Percentiles rank a stretch among this genome's conserved stretches.
These are phyloP conservation scores for Geotrichum klebahnii DNA, from an alignment of 1,139 yeast genomes.

Conservation along the genomic window DNA sequence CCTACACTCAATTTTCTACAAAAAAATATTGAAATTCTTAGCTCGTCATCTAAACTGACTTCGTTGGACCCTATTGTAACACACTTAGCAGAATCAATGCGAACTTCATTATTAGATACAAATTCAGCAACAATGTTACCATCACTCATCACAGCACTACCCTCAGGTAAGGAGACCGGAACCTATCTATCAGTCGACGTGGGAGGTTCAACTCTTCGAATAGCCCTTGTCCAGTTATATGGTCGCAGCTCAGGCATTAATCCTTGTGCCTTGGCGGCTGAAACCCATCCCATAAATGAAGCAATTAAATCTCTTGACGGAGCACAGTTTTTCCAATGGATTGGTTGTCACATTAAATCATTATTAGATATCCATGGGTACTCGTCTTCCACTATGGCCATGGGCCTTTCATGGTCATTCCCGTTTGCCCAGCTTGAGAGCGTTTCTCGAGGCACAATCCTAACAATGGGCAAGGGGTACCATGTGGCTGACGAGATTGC, in stretches of 20 bases:
- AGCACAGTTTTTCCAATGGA: slow-evolving; percentile 57
- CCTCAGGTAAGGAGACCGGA: slow-evolving; percentile 75
- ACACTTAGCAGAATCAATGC: slow-evolving; percentile 22
- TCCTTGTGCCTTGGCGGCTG: slow-evolving; percentile 17
- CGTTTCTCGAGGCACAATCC: slow-evolving; percentile 61
- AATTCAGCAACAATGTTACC: slow-evolving; percentile 55
- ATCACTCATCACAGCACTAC: slow-evolving; percentile 65
- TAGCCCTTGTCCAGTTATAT: slow-evolving; percentile 65
- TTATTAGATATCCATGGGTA: slow-evolving; percentile 50
- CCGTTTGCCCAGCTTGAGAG: slow-evolving; percentile 45
- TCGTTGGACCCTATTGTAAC: slow-evolving; percentile 25
- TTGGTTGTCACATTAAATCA: slow-evolving; percentile 50
- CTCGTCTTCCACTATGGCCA: slow-evolving; percentile 26
- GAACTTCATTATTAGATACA: slow-evolving; percentile 20
- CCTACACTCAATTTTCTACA: not conserved
- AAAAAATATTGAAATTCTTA: slow-evolving; percentile 5
- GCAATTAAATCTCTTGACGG: slow-evolving; percentile 54
- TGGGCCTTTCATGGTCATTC: slow-evolving; percentile 39
- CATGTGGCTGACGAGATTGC: slow-evolving; percentile 63
- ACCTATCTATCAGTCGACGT: slow-evolving; percentile 71
- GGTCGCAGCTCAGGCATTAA: slow-evolving; percentile 63
- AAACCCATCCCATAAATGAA: slow-evolving; percentile 27
- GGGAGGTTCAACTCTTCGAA: slow-evolving; percentile 68
- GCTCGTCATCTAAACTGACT: slow-evolving; percentile 10
- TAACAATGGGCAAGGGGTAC: slow-evolving; percentile 92